A percentile compares a stretch with the other conserved stretches of the same genome.
phyloP scores from a whole-genome alignment of 2,329 filamentous ascomycete genomes.

The Aspergillus nomiae region DNA sequence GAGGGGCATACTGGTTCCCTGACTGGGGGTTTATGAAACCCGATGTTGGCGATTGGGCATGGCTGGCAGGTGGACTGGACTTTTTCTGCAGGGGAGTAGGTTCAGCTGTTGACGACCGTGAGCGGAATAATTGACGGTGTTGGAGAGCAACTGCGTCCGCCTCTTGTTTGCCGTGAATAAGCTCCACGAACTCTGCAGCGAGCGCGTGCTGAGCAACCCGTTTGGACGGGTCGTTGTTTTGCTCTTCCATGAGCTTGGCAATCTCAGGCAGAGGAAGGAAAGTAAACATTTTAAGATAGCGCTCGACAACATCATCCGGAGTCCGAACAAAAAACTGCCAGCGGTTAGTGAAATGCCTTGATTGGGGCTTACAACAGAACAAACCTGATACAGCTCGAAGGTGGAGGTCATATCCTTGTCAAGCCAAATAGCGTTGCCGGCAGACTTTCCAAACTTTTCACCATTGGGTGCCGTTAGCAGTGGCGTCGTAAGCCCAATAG shows the following conservation, averaged over 20 bases:
- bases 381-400: conserved; percentile 79
- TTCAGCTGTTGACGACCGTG: conserved; percentile 35
- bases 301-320: conserved; percentile 78
- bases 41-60: conserved; percentile 24
- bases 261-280: conserved; percentile 78
- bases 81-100: conserved; percentile 33
- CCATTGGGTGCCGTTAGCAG: conserved; percentile 83
- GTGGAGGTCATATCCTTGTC: conserved; percentile 76
- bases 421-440: conserved; percentile 92
- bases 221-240: conserved; percentile 67
- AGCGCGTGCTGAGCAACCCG: conserved; percentile 80
- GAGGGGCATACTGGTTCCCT: conserved; percentile 42
- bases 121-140: conserved; percentile 53
- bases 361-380: conserved; percentile 15
- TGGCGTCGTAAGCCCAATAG: conserved; percentile 87
- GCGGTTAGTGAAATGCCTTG: conserved; percentile 20
- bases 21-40: conserved; percentile 33
- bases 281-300: conserved; percentile 84
- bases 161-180: conserved; percentile 71
- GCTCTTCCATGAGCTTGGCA: conserved; percentile 65
- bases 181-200: conserved; percentile 76
- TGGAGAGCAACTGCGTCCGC: conserved; percentile 64
- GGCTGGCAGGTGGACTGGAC: conserved; percentile 19
- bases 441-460: conserved; percentile 91
- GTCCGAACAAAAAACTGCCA: conserved; percentile 78